Percentiles rank a stretch among this genome's conserved stretches.
phyloP scores from a whole-genome alignment of 257 asterid species.

The Penstemon barbatus region DNA sequence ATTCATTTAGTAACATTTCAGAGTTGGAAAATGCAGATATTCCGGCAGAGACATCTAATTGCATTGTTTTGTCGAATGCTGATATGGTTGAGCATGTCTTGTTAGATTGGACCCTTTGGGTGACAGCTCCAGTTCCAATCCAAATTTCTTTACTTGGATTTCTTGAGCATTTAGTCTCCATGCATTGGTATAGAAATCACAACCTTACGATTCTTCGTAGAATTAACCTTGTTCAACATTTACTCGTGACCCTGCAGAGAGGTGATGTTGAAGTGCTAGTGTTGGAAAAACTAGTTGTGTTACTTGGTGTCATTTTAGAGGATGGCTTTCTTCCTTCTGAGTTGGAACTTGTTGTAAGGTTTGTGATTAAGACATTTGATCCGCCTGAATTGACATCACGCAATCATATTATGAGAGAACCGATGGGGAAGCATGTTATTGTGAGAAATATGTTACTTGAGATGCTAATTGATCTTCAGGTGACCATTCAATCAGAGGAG shows the following conservation, averaged over 20 bases:
- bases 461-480: conserved; percentile 98
- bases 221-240: conserved; percentile 95
- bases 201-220: conserved; percentile 92
- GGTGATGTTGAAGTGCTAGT: conserved; percentile 99
- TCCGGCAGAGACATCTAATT: conserved; percentile 84
- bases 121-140: conserved; percentile 76
- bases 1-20: conserved; percentile 77
- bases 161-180: conserved; percentile 97
- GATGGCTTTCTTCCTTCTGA: conserved; percentile 98
- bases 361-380: conserved; percentile 95
- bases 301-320: conserved; percentile 91
- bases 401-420: conserved; percentile 68
- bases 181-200: conserved; percentile 99
- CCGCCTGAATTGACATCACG: conserved; percentile 78
- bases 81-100: conserved; percentile 99
- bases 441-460: conserved; percentile 98
- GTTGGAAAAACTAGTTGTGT: conserved; percentile 83
- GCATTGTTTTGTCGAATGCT: conserved; percentile 92
- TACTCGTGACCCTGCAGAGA: conserved; percentile 93
- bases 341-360: conserved; percentile 93
- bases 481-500: conserved; percentile 92
- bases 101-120: conserved; percentile 99
- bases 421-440: conserved; percentile 97
- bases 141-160: conserved; percentile 89
- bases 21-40: conserved; percentile 85